Conservation (phyloP, 148 eudicot genomes). For the Suaeda aralocaspica region DNA sequence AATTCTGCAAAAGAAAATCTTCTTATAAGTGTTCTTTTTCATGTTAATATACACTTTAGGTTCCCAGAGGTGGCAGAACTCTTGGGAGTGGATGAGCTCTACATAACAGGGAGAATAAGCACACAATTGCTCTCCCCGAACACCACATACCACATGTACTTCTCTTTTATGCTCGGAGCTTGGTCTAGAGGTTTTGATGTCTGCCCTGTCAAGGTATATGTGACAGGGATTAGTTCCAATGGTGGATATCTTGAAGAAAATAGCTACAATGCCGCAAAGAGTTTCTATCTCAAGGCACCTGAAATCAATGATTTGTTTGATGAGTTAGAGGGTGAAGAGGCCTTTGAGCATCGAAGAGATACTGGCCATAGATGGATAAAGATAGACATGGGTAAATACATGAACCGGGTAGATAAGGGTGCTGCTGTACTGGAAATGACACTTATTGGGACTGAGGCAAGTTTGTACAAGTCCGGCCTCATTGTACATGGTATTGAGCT, state of each 20-base stretch:
- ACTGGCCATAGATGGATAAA: slow-evolving; percentile 44
- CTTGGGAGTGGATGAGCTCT: slow-evolving; percentile 21
- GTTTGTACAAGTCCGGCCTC: slow-evolving; percentile 31
- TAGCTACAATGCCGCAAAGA: slow-evolving; percentile 14
- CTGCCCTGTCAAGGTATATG: slow-evolving; percentile 27
- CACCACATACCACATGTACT: slow-evolving; percentile 39
- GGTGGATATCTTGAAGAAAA: slow-evolving; percentile 22
- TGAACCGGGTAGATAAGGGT: slow-evolving; percentile 21
- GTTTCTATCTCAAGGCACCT: slow-evolving; percentile 30
- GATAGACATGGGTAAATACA: slow-evolving; percentile 44
- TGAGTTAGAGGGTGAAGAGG: slow-evolving; percentile 24
- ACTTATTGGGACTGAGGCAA: slow-evolving; percentile 21
- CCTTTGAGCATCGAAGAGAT: slow-evolving; percentile 20
- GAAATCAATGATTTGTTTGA: slow-evolving; percentile 21
- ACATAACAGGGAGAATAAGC: slow-evolving; percentile 29
- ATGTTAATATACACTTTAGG: slow-evolving; percentile 16
- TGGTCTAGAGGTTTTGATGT: slow-evolving; percentile 26
- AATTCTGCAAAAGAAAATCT: no score
- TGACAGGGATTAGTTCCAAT: slow-evolving; percentile 14
- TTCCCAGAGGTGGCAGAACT: slow-evolving; percentile 44
- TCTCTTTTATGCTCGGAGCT: slow-evolving; percentile 26
- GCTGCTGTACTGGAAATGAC: slow-evolving; percentile 36
- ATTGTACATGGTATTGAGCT: slow-evolving; percentile 50
- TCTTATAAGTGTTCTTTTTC: no score
- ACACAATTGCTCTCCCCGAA: slow-evolving; percentile 33